Evolutionary conservation across 2,329 filamentous ascomycete species (phyloP).

Genomic region (Ophiognomonia clavigignenti-juglandacearum): DNA sequence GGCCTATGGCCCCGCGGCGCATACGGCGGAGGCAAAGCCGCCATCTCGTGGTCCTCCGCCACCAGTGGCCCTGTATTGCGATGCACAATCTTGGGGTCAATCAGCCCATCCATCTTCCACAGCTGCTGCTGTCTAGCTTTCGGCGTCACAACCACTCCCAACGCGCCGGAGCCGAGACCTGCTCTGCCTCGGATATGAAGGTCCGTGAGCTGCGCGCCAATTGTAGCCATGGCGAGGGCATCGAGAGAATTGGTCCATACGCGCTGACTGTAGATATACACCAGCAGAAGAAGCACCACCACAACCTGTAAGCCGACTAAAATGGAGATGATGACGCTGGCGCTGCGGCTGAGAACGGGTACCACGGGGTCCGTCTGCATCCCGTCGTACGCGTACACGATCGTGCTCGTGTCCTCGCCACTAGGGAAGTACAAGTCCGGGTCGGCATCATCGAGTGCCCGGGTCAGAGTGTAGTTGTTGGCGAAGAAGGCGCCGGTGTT

Average conservation of each 20-base stretch:
- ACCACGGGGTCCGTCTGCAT: no score
- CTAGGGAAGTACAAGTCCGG: no score
- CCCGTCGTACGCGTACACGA: no score
- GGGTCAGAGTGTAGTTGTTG: constrained; percentile 21
- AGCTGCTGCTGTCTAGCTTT: neutral
- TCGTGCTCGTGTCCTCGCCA: no score
- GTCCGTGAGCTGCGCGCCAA: constrained; percentile 9
- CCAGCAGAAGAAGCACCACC: constrained; percentile 2
- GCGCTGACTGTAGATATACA: constrained; percentile 4
- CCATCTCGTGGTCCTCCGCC: neutral
- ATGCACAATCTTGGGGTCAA: neutral
- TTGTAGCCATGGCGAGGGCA: constrained; percentile 9
- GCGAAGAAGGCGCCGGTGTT: constrained; percentile 26
- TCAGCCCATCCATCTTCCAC: constrained; percentile 6
- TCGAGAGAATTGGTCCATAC: constrained; percentile 15
- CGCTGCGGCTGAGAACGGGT: no score
- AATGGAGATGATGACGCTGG: constrained; percentile 1
- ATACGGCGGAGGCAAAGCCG: neutral
- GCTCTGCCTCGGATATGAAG: neutral
- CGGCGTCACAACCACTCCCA: neutral
- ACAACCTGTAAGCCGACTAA: constrained; percentile 6
- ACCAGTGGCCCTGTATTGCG: neutral
- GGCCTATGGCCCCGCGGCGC: neutral
- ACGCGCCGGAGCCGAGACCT: neutral
- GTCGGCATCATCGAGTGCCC: no score